Evolutionary conservation across 225 moss, liverwort and hornwort genomes (phyloP).

Genomic region (Anthoceros angustus): DNA sequence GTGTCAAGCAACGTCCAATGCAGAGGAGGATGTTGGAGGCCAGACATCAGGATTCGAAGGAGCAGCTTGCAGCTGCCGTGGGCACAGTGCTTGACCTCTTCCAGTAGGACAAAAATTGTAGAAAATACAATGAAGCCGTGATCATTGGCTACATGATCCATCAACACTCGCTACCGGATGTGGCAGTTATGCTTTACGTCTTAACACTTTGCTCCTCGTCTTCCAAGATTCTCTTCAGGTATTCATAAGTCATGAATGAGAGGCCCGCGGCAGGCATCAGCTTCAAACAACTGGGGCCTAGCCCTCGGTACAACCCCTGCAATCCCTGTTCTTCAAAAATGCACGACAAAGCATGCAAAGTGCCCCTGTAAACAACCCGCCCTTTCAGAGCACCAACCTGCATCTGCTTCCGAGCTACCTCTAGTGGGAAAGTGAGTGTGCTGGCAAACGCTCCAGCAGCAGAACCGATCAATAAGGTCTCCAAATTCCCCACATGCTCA

Average conservation of each 20-base stretch:
- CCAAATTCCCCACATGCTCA: constrained; percentile 54
- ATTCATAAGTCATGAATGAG: constrained; percentile 79
- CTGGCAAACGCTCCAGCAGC: constrained; percentile 64
- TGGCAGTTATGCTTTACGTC: background rate
- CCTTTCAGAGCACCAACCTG: constrained; percentile 38
- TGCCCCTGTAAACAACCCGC: constrained; percentile 45
- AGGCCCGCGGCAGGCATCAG: constrained; percentile 63
- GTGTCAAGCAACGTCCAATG: no score
- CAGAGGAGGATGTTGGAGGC: no score
- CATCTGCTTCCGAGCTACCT: constrained; percentile 70
- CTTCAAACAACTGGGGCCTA: constrained; percentile 68
- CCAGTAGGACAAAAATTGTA: background rate
- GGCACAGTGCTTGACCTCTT: background rate
- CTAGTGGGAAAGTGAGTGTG: constrained; percentile 62
- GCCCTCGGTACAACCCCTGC: constrained; percentile 39
- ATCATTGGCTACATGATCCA: background rate
- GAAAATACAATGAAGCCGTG: background rate
- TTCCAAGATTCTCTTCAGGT: constrained; percentile 45
- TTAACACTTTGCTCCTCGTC: constrained; percentile 35
- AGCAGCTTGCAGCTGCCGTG: no score
- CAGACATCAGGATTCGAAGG: no score
- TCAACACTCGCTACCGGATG: background rate
- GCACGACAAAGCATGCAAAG: constrained; percentile 42
- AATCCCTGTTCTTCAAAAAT: constrained; percentile 52
- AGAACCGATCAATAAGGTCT: constrained; percentile 66